phyloP scores from a whole-genome alignment of 768 basidiomycete species.

The Trametes meyenii region DNA sequence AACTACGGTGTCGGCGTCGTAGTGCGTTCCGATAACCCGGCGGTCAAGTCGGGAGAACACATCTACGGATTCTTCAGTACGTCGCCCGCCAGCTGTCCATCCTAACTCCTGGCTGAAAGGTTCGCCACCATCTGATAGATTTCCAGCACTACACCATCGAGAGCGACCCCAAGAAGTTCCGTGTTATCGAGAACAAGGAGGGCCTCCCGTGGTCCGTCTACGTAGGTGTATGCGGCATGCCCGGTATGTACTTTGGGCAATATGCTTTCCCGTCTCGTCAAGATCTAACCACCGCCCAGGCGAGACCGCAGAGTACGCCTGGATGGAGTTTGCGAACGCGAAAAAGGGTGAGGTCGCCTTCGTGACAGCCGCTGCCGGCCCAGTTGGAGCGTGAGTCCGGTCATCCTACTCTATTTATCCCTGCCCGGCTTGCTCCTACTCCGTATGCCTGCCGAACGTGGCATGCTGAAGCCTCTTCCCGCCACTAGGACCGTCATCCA shows the following conservation, averaged over 20 bases:
- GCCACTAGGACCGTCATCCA: constrained; percentile 38
- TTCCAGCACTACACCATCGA: constrained; percentile 47
- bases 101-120: neutral
- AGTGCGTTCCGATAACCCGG: constrained; percentile 29
- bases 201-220: constrained; percentile 52
- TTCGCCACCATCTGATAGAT: constrained; percentile 26
- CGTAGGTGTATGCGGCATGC: constrained; percentile 53
- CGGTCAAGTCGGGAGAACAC: constrained; percentile 29
- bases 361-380: constrained; percentile 45
- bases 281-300: constrained; percentile 20
- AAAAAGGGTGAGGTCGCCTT: constrained; percentile 57
- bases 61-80: constrained; percentile 29
- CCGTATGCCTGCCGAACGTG: neutral
- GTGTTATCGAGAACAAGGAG: constrained; percentile 43
- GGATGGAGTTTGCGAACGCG: constrained; percentile 44
- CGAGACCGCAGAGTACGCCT: constrained; percentile 40
- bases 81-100: constrained; percentile 31
- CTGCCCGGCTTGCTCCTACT: too few species aligned
- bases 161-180: constrained; percentile 14
- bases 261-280: neutral
- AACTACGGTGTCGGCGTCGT: constrained; percentile 33
- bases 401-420: neutral
- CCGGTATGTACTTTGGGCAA: constrained; percentile 22
- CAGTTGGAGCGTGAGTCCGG: constrained; percentile 65
- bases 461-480: neutral